phyloP scores from a whole-genome alignment of 2,329 filamentous ascomycete genomes.

The Pseudogymnoascus sp. region DNA sequence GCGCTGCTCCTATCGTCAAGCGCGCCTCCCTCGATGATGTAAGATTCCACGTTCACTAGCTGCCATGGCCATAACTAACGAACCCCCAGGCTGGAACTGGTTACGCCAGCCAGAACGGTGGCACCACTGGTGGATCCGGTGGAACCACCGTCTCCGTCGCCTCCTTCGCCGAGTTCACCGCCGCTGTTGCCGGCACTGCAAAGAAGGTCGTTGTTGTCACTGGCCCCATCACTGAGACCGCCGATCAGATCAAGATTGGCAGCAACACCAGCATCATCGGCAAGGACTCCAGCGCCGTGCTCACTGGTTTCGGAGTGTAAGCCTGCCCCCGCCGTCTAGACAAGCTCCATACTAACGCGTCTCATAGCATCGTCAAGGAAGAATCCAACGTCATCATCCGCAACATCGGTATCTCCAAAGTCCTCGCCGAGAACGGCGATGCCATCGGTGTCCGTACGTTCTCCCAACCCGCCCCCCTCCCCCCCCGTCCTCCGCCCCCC shows the following conservation, averaged over 20 bases:
- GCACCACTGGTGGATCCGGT: conserved; percentile 47
- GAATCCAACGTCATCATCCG: conserved; percentile 52
- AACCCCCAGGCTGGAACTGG: conserved; percentile 26
- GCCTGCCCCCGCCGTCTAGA: conserved; percentile 8
- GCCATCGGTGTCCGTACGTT: conserved; percentile 45
- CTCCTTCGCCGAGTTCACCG: conserved; percentile 39
- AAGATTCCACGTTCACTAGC: background rate
- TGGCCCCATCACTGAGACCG: conserved; percentile 35
- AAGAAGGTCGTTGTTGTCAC: conserved; percentile 38
- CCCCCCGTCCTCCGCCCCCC: background rate
- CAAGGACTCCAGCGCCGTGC: conserved; percentile 24
- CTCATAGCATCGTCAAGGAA: conserved; percentile 41
- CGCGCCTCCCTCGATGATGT: conserved; percentile 32
- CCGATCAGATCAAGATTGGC: conserved; percentile 36
- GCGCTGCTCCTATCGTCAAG: conserved; percentile 39
- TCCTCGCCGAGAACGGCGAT: conserved; percentile 48
- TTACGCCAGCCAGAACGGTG: conserved; percentile 40
- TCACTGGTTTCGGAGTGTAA: conserved; percentile 23
- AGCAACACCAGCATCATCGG: conserved; percentile 46
- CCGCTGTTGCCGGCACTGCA: conserved; percentile 39
- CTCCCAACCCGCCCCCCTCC: background rate
- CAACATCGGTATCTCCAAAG: conserved; percentile 52
- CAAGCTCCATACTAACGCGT: conserved; percentile 34
- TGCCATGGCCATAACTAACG: background rate
- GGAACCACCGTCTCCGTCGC: conserved; percentile 47